Conservation (phyloP, 352 stramenopile genomes). For the Aphanomyces invadans region DNA sequence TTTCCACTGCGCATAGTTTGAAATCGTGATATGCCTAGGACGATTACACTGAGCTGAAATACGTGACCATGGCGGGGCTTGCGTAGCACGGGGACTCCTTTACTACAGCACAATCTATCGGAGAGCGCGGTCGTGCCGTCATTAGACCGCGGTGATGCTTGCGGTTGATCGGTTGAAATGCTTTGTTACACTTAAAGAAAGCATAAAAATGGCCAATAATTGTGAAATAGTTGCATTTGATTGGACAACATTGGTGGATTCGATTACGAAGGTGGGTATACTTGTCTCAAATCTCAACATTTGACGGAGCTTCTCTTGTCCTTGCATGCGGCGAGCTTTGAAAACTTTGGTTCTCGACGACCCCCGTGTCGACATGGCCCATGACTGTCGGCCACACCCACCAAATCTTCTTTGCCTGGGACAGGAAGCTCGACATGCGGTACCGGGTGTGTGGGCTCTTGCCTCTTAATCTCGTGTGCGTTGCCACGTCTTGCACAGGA, state of each 20-base stretch:
- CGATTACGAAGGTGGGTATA: too few species aligned
- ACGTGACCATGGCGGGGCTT: conserved; percentile 78
- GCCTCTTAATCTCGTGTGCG: conserved; percentile 43
- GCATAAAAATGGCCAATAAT: too few species aligned
- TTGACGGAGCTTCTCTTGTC: too few species aligned
- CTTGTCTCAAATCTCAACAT: too few species aligned
- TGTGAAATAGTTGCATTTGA: too few species aligned
- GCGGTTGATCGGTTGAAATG: too few species aligned
- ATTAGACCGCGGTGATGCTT: too few species aligned
- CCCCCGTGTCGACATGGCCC: conserved; percentile 48
- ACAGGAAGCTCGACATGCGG: conserved; percentile 48
- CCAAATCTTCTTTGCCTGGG: conserved; percentile 48
- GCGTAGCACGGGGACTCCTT: not conserved
- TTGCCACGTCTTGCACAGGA: conserved; percentile 58
- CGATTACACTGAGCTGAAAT: conserved; percentile 97
- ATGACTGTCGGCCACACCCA: conserved; percentile 48
- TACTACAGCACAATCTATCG: not conserved
- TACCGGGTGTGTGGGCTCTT: conserved; percentile 44
- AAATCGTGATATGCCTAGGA: too few species aligned
- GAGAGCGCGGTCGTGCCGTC: not conserved
- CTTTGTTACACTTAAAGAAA: too few species aligned
- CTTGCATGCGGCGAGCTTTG: too few species aligned
- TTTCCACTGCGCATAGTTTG: too few species aligned
- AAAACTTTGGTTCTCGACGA: conserved; percentile 66
- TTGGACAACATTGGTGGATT: too few species aligned